Base-by-base conservation (phyloP, 352 stramenopile species). In the Peronospora farinosa region DNA sequence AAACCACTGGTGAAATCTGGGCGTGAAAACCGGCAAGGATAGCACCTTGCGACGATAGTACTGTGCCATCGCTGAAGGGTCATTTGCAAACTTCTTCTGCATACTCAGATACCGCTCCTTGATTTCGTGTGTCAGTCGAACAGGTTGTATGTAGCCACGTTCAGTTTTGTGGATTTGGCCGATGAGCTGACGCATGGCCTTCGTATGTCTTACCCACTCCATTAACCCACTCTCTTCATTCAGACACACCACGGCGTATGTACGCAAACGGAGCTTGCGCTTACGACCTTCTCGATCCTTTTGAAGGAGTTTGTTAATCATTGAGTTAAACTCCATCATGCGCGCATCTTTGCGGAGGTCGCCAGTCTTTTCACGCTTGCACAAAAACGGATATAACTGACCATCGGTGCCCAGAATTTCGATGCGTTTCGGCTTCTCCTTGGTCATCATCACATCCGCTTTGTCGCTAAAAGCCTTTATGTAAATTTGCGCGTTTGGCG, bases 281-380 rank as follows among this genome's bases (percentile, higher is more conserved):
- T 93, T 90, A 10, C 87, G 76, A 0, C 80, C 87, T 62, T 95
- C 95, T 32, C 69, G 72, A 57, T 97, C 82, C 50, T 83, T 84
- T 32, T 93, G 72, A 47, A 99, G 82, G n/a, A 99, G 72, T 46
- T 97, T 94, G 78, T 99, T 99, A 40, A 99, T 97, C 57, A 99
- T 97, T 47, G 88, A 97, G 59, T 98, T 98, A 47, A 99, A 97
- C 69, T 99, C 97, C 92, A 99, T 98, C 69, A 99, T 96, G 32
- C 96, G 89, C 16, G 95, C 91, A 74, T 99, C 97, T 76, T 99
- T 99, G 33, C 97, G 83, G 42, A 99, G 76, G 67, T 99, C 97
- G 5, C 97, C 97, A 32, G 96, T 97, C 55, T 95, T 97, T 65
- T 99, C 97, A 40, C 96, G 85, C 52, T 98, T 98, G 65, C 90